These are phyloP conservation scores for Tuber borchii DNA, from an alignment of 495 filamentous ascomycete genomes.

Conservation along the genomic window DNA sequence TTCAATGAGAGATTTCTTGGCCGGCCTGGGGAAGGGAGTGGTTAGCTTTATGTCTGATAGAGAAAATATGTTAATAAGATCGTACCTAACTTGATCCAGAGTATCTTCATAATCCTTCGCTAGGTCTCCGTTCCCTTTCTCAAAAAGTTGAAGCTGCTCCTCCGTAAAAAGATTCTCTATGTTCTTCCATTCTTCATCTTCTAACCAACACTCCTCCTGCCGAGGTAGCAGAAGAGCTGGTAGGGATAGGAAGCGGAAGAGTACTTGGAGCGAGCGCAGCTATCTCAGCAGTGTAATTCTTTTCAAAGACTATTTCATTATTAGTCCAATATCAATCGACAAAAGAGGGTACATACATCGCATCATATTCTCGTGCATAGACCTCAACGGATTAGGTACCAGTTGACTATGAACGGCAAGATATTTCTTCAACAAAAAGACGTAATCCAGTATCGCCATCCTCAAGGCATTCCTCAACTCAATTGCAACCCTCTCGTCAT, in stretches of 20 bases:
- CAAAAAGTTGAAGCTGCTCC: too few species aligned
- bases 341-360: constrained; percentile 18
- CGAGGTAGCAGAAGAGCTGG: too few species aligned
- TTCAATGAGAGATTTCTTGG: too few species aligned
- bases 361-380: constrained; percentile 36
- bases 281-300: constrained; percentile 58
- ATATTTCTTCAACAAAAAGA: constrained; percentile 75
- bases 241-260: constrained; percentile 41
- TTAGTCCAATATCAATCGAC: constrained; percentile 6
- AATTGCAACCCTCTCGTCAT: constrained; percentile 49
- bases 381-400: constrained; percentile 25
- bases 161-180: too few species aligned
- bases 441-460: constrained; percentile 82
- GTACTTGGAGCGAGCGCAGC: constrained; percentile 48
- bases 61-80: too few species aligned
- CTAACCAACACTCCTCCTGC: too few species aligned
- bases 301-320: constrained; percentile 51
- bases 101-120: too few species aligned
- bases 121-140: too few species aligned
- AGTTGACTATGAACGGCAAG: constrained; percentile 51
- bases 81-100: too few species aligned
- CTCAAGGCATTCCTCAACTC: constrained; percentile 73
- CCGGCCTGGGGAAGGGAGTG: too few species aligned
- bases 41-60: too few species aligned
- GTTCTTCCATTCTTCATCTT: too few species aligned